Conservation (phyloP, 78 protist genomes). For the Dictyostelium capitatum region DNA sequence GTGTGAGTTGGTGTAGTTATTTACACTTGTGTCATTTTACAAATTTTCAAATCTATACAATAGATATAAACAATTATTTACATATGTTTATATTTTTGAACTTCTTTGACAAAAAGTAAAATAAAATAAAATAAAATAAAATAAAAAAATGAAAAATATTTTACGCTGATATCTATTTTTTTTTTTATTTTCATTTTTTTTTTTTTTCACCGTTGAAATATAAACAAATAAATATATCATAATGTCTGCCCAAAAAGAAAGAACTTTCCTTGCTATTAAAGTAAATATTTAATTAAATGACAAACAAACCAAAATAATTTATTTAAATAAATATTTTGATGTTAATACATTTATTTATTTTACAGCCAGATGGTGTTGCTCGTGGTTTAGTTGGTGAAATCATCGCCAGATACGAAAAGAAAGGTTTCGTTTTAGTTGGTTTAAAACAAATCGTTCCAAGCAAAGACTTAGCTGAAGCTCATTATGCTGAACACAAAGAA, state of each 20-base stretch:
- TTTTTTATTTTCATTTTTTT: background rate
- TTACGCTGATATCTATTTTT: too few relatives aligned
- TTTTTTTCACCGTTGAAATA: too few relatives aligned
- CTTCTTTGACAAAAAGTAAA: too few relatives aligned
- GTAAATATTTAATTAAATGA: background rate
- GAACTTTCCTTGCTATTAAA: constrained; percentile 93
- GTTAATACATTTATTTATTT: background rate
- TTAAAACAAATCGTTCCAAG: constrained; percentile 85
- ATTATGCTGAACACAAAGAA: constrained; percentile 86
- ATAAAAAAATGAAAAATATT: too few relatives aligned
- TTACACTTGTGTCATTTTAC: too few relatives aligned
- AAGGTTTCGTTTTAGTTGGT: constrained; percentile 91
- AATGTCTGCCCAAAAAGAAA: constrained; percentile 50
- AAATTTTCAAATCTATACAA: too few relatives aligned
- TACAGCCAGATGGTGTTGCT: constrained; percentile 91
- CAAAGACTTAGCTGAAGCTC: constrained; percentile 81
- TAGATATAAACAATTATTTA: background rate
- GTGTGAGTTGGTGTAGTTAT: too few relatives aligned
- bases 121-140: background rate
- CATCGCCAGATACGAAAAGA: constrained; percentile 92
- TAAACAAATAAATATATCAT: background rate
- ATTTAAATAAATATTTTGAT: background rate
- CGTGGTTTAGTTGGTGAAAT: constrained; percentile 91
- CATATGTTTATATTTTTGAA: background rate
- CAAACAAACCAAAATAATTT: too few relatives aligned